Conservation (phyloP, 176 grass and related monocot species). For the Oryza punctata region DNA sequence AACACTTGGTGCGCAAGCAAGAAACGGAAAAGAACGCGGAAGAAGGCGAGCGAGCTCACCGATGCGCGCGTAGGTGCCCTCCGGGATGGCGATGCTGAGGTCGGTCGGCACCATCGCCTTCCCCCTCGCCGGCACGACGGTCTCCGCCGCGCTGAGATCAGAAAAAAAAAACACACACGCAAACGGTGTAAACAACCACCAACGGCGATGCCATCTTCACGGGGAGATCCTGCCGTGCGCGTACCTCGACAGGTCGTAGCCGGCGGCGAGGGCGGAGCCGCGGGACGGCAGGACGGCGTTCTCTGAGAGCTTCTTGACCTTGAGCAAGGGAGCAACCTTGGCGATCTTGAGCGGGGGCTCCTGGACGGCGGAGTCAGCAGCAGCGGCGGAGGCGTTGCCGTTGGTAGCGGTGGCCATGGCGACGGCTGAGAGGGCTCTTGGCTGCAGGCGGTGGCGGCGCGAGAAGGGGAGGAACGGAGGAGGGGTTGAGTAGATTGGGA, state of each 20-base stretch:
- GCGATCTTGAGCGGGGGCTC: constrained; percentile 61
- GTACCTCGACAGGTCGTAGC: constrained; percentile 95
- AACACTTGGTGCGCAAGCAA: neutral
- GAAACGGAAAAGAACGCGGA: neutral
- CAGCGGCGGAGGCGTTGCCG: constrained; percentile 18
- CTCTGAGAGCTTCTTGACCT: constrained; percentile 84
- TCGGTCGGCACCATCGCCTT: constrained; percentile 79
- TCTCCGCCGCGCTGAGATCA: constrained; percentile 51
- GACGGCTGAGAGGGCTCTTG: neutral
- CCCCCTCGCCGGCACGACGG: constrained; percentile 68
- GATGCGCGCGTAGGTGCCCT: constrained; percentile 88
- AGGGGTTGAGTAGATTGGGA: neutral
- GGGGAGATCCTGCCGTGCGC: neutral
- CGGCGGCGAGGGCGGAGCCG: constrained; percentile 72
- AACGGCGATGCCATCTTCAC: neutral
- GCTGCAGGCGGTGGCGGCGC: neutral
- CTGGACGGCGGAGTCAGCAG: constrained; percentile 37
- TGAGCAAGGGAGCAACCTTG: constrained; percentile 54
- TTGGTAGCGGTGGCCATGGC: constrained; percentile 44
- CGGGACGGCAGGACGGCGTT: constrained; percentile 71
- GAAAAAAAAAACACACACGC: neutral
- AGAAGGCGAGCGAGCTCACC: constrained; percentile 7
- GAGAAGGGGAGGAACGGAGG: neutral
- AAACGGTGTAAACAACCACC: neutral
- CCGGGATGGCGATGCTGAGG: constrained; percentile 76